Evolutionary conservation across 2,329 filamentous ascomycete species (phyloP), one percentile per base, ranked within the genome.

Genomic region (Trichoderma sp.): DNA sequence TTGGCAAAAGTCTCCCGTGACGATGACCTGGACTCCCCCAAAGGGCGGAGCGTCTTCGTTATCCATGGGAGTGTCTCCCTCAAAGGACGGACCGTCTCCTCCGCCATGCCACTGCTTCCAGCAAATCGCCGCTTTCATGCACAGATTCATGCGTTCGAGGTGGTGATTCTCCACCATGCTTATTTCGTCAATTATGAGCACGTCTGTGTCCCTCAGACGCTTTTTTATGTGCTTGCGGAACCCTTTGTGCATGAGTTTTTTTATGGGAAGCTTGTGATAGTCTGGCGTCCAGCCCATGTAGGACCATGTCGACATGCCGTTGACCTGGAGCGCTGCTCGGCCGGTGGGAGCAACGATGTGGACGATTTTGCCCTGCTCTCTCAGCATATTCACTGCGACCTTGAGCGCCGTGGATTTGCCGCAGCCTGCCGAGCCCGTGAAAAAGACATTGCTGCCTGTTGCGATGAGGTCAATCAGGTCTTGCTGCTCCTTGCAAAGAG

Each of bases 161-260:
- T 76, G 71, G 29, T 73, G 72, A 84, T 85, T 87, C 62, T 88
- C 86, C 0, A 90, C 81, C 89, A 91, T 91, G 70, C 85, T 88
- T 69, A 91, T 87, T 76, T 91, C 89, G 72, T 91, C 88, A 24
- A 91, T 87, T 24, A 91, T 82, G 2, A 91, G 80, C 0, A 89
- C 84, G 63, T 90, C 80, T 0, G 84, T 87, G 0, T 75, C 40
- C 0, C n/a, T 74, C 1, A 88, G 75, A 0, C 85, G 80, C 1
- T 79, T 75, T 27, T 71, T 75, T 0, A 81, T 35, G 3, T 62
- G 2, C 13, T 40, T 37, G 16, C 70, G 58, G n/a, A 53, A 64
- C 0, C 56, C 14, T 33, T 37, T 0, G 1, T 1, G 0, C 24
- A 62, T 13, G 77, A 69, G 67, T 4, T 57, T 47, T 0, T 64